Evolutionary conservation across 805 yeast genomes (phyloP), one percentile per base, ranked within the genome.

Genomic region (Candida schatavii): DNA sequence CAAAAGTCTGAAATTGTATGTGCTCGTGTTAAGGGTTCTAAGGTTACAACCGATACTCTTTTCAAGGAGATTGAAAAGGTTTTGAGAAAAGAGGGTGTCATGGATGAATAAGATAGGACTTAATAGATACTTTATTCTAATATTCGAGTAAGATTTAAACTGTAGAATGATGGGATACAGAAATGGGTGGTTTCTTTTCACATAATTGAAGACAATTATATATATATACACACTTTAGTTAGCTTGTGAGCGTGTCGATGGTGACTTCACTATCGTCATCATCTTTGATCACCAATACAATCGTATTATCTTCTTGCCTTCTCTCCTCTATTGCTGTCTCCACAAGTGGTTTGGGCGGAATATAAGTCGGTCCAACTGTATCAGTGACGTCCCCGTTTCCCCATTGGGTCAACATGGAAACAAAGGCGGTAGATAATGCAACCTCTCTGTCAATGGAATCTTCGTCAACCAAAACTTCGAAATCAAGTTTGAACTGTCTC

Each of bases 361-460:
- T 46, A 44, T 33, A 59, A 5, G 80, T 74, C 20, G 82, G 82
- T 14, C 82, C 82, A 35, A 72, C 64, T 20, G 82, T 75, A 40
- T 69, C 73, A 13, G 81, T 75, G 46, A 62, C 62, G 54, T 69
- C 77, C 39, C 81, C 81, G 38, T 67, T 56, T 18, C 80, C 80
- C 87, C 87, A 81, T 58, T 79, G 81, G n/a, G 84, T 77, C 62
- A 77, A 65, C 81, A 81, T 79, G 15, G 83, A 70, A 41, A 78
- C 59, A 49, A 80, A 81, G 1, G 74, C 83, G 5, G 85, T 78
- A n/a, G 80, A 76, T 39, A 81, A 54, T 2, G 77, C 83, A 32
- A 73, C 62, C 42, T 75, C 77, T n/a, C 64, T 55, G 51, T 76
- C 80, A 21, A 78, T 61, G 47, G 66, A 63, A 2, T 53, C 40